Evolutionary conservation across 2,329 filamentous ascomycete genomes (phyloP).

Genomic region (Verticillium tricorpus): DNA sequence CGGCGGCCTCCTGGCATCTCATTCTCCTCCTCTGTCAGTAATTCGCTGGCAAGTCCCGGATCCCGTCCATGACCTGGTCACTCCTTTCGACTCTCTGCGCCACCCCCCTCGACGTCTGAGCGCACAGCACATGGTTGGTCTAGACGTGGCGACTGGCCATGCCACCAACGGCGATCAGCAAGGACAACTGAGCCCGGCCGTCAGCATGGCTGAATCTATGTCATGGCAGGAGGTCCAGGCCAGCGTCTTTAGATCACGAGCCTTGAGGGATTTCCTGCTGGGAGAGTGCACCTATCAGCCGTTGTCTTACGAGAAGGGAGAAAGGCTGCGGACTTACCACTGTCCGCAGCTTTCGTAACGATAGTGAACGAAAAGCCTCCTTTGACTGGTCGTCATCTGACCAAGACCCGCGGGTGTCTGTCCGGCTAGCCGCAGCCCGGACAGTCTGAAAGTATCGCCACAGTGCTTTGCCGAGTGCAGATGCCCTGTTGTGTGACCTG

Average conservation of each 20-base stretch:
- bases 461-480: not conserved
- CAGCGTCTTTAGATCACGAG: not conserved
- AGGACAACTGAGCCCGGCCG: not conserved
- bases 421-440: too few relatives aligned
- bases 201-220: not conserved
- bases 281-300: not conserved
- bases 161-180: not conserved
- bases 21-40: not conserved
- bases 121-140: not conserved
- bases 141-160: not conserved
- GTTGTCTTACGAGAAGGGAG: not conserved
- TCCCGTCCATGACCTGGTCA: not conserved
- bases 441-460: too few relatives aligned
- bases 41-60: not conserved
- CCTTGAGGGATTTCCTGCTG: not conserved
- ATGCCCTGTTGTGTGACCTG: not conserved
- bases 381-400: not conserved
- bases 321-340: not conserved
- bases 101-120: not conserved
- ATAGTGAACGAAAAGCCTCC: not conserved
- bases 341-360: not conserved
- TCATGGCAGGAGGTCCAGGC: not conserved
- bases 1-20: not conserved
- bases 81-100: not conserved
- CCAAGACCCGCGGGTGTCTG: not conserved